Evolutionary conservation across 2,329 filamentous ascomycete genomes (phyloP).

Genomic region (Stachybotrys elegans): DNA sequence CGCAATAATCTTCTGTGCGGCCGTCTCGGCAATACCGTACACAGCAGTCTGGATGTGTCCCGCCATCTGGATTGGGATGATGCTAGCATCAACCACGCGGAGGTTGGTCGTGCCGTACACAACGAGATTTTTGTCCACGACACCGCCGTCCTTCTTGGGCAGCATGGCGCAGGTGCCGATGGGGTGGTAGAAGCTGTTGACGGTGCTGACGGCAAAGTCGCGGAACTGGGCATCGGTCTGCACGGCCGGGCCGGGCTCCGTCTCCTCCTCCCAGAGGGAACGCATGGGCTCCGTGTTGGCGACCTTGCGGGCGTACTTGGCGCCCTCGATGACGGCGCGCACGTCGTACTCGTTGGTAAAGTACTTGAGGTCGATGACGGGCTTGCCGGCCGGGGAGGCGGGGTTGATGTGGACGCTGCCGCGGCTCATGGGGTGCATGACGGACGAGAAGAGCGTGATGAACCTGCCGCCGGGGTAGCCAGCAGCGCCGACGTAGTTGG

Average conservation of each 20-base stretch:
- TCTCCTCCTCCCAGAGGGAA: conserved; percentile 25
- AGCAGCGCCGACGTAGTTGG: conserved; percentile 23
- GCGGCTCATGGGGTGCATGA: conserved; percentile 52
- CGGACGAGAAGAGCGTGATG: conserved; percentile 48
- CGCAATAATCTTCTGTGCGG: conserved; percentile 21
- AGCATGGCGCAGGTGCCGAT: conserved; percentile 42
- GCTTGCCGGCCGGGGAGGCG: conserved; percentile 11
- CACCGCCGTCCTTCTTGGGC: conserved; percentile 36
- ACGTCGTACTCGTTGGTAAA: conserved; percentile 21
- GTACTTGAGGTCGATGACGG: conserved; percentile 18
- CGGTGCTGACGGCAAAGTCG: conserved; percentile 11
- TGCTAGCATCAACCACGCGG: conserved; percentile 42
- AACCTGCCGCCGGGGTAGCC: conserved; percentile 26
- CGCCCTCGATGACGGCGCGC: conserved; percentile 23
- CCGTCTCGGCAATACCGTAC: conserved; percentile 48
- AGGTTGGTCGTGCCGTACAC: conserved; percentile 45
- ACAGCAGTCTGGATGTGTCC: conserved; percentile 46
- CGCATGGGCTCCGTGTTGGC: conserved; percentile 24
- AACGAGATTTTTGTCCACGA: conserved; percentile 35
- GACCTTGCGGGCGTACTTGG: conserved; percentile 25
- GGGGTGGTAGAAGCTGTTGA: conserved; percentile 28
- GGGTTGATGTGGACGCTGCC: conserved; percentile 17
- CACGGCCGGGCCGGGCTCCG: conserved; percentile 21
- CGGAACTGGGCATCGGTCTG: conserved; percentile 13
- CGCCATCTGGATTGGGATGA: conserved; percentile 43